These are phyloP conservation scores for Chenopodium suecicum DNA, from an alignment of 148 eudicot genomes.

Conservation along the genomic window DNA sequence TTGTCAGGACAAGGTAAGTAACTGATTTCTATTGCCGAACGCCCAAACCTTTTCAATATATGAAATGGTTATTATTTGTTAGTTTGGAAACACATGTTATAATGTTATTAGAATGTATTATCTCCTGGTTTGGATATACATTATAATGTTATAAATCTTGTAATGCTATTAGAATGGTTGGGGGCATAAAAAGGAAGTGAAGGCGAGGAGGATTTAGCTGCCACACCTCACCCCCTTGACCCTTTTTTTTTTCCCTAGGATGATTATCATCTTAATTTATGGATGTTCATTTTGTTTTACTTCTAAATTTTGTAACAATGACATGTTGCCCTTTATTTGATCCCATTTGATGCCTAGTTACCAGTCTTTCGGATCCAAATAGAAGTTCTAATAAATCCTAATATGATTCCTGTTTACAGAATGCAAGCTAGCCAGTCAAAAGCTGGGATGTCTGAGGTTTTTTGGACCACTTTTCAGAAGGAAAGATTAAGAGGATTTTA, in stretches of 20 bases:
- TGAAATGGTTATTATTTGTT: neutral
- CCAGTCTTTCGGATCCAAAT: neutral
- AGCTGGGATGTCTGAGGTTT: slow-evolving; percentile 74
- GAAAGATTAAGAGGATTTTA: slow-evolving; percentile 86
- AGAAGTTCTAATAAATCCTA: neutral
- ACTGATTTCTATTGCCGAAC: neutral
- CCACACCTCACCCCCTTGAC: neutral
- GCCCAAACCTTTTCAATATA: neutral
- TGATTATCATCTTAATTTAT: neutral
- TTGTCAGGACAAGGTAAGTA: slow-evolving; percentile 85
- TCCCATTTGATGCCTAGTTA: neutral
- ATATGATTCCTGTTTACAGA: slow-evolving; percentile 41
- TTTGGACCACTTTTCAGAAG: slow-evolving; percentile 52
- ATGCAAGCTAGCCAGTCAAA: slow-evolving; percentile 75
- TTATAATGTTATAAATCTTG: too few species aligned
- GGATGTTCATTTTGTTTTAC: neutral
- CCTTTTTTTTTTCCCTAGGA: neutral
- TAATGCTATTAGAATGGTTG: neutral
- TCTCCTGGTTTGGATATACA: neutral
- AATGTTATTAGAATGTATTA: neutral
- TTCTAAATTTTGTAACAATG: neutral
- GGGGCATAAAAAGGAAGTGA: neutral
- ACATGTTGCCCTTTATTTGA: neutral
- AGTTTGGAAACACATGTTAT: neutral
- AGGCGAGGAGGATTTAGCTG: neutral